Base-by-base conservation (phyloP, 768 basidiomycete genomes). In the Fibroporia radiculosa region DNA sequence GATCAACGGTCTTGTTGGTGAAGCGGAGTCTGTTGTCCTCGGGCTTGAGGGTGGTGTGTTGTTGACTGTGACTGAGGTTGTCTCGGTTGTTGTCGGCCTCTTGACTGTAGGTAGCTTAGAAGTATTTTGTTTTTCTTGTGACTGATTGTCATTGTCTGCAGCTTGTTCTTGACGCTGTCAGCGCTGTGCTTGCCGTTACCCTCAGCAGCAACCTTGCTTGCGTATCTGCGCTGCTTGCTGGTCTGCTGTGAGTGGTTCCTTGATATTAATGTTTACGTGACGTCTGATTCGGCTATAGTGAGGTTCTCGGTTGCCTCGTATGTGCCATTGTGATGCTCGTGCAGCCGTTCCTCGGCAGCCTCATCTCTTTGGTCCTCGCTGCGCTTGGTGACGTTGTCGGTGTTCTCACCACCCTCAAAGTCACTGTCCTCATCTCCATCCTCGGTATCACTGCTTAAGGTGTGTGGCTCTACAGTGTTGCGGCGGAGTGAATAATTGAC, bases 151-250 rank as follows among this genome's bases (percentile, higher is more conserved):
- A n/a, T 1, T n/a, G 10, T 35, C 4, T 42, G 8, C 32, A 66
- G 64, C 23, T 56, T 8, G 33, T 65, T 47, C 55, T 68, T 50
- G 40, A 29, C 18, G 62, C 60, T 13, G 42, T 61, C 40, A 49
- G 55, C 4, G 39, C 44, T 16, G 48, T 62, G 39, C 45, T 67
- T n/a, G 36, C 39, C 19, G 33, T 62, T 12, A 37, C 47, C 40
- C 52, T 43, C 19, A 29, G 24, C 13, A 48, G 33, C 6, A 35
- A 49, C 38, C 28, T 50, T 18, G 13, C 32, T 8, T 54, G 45
- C 10, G 48, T 66, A 22, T 37, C 56, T n/a, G 11, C 28, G 32
- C 24, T 60, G 0, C 50, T 66, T 13, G 42, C 39, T 11, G 31
- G 7, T 22, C 55, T 67, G 25, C 55, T 58, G 57, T 58, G 48